Conservation (phyloP, 2,329 filamentous ascomycete genomes). For the Curvularia lunata region DNA sequence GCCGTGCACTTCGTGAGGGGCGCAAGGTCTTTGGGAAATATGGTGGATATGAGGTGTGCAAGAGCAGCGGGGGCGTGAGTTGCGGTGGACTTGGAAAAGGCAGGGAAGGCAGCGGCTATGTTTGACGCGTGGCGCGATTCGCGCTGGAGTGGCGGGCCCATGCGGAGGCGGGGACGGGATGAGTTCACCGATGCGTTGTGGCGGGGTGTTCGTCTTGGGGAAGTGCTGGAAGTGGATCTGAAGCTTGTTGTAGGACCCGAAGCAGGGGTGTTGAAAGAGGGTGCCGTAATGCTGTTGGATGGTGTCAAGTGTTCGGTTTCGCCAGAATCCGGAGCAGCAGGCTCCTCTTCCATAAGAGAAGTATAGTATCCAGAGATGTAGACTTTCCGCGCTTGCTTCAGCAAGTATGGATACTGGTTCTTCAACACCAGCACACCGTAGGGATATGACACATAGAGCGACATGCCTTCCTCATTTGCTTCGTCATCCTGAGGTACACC, state of each 20-base stretch:
- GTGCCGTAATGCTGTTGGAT: conserved; percentile 21
- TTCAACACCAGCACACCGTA: conserved; percentile 51
- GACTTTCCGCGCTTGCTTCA: conserved; percentile 50
- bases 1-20: conserved; percentile 44
- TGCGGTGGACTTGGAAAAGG: conserved; percentile 24
- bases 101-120: conserved; percentile 12
- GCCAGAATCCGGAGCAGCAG: conserved; percentile 5
- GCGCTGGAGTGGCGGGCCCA: conserved; percentile 14
- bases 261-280: conserved; percentile 14
- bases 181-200: conserved; percentile 10
- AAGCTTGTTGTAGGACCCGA: conserved; percentile 10
- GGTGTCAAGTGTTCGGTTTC: conserved; percentile 23
- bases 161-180: conserved; percentile 27
- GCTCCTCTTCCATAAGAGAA: conserved; percentile 12
- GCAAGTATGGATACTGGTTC: conserved; percentile 47
- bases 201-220: conserved; percentile 1
- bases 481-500: conserved; percentile 1
- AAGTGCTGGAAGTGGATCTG: background rate
- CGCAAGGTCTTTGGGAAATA: conserved; percentile 33
- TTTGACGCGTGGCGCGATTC: conserved; percentile 1
- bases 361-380: conserved; percentile 51
- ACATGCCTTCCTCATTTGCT: conserved; percentile 38
- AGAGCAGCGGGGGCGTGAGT: conserved; percentile 39
- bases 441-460: conserved; percentile 52
- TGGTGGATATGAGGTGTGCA: conserved; percentile 39